These are phyloP conservation scores for Hydnomerulius pinastri DNA, from an alignment of 768 basidiomycete genomes.

Conservation along the genomic window DNA sequence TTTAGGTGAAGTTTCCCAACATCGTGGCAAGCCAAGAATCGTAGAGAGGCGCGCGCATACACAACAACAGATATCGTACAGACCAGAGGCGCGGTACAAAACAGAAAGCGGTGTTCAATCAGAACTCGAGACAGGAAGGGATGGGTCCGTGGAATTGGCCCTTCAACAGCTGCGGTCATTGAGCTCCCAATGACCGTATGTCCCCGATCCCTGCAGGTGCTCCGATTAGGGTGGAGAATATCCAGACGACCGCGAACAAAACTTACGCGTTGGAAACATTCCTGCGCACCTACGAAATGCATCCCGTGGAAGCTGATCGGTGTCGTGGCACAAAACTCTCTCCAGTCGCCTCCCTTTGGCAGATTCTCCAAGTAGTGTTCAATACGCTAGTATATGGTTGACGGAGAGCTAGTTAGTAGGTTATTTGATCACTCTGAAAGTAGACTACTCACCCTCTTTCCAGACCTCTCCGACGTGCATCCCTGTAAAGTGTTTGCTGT, in stretches of 20 bases:
- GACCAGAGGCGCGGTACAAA: too few species aligned
- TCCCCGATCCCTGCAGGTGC: conserved; percentile 14
- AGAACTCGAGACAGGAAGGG: too few species aligned
- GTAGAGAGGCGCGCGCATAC: too few species aligned
- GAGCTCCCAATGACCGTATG: conserved; percentile 30
- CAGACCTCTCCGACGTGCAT: conserved; percentile 24
- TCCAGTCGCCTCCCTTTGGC: conserved; percentile 28
- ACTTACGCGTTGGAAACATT: conserved; percentile 18
- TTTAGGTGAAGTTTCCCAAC: not conserved
- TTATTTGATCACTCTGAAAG: too few species aligned
- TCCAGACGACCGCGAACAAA: not conserved
- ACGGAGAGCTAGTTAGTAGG: not conserved
- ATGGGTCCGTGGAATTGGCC: too few species aligned
- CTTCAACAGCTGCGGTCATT: conserved; percentile 20
- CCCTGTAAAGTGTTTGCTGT: conserved; percentile 19
- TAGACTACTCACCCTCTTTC: conserved; percentile 15
- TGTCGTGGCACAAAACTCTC: conserved; percentile 36
- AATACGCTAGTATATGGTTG: conserved; percentile 21
- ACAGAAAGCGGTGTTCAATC: too few species aligned
- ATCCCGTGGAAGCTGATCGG: conserved; percentile 24
- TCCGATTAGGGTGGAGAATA: not conserved
- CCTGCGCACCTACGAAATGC: conserved; percentile 22
- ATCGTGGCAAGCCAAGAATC: too few species aligned
- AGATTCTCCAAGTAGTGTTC: conserved; percentile 29
- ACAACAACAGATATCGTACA: too few species aligned